Base-by-base conservation (phyloP, 768 basidiomycete genomes). In the Dentipellis fragilis region DNA sequence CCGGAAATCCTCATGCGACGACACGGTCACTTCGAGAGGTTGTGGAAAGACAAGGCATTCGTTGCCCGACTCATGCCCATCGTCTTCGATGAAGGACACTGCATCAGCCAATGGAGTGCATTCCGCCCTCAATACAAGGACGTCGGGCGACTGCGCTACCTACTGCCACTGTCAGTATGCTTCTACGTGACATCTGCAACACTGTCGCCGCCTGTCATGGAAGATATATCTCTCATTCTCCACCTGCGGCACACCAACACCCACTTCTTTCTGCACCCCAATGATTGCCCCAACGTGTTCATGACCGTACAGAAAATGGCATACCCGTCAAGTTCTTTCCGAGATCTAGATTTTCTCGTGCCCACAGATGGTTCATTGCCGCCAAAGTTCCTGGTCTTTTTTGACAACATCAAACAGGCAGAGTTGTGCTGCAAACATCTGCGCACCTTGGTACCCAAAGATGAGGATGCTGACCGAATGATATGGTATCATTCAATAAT, bases 71-170 rank as follows among this genome's bases (percentile, higher is more conserved):
- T 69, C 4, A 57, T 73, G 10, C 62, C 63, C 57, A 54, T 72
- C 12, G 63, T 67, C 7, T 64, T 72, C 35, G 73, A 76, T 53
- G 72, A 76, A 58, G 73, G 62, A 0, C 74, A 76, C 48, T 73
- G 73, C 52, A 65, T 73, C 17, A 70, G 64, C n/a, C 61, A 67
- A 47, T 75, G 74, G 74, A 67, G 66, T 10, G 49, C 40, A 3
- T 76, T 77, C 57, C 61, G 71, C 0, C 62, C 62, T 3, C 68
- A 71, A n/a, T 77, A 74, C 54, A 47, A 38, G n/a, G 52, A 64
- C 10, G 23, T 70, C 2, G 62, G 62, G 6, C 56, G 53, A 2
- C 45, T 72, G 2, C 66, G 62, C 0, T 67, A 62, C 56, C 54
- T 71, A 4, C 59, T 76, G 7, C 62, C 70, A 2, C 57, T 58